Evolutionary conservation across 139 green algal genomes (phyloP).

Genomic region (Tetratostichococcus sp.): DNA sequence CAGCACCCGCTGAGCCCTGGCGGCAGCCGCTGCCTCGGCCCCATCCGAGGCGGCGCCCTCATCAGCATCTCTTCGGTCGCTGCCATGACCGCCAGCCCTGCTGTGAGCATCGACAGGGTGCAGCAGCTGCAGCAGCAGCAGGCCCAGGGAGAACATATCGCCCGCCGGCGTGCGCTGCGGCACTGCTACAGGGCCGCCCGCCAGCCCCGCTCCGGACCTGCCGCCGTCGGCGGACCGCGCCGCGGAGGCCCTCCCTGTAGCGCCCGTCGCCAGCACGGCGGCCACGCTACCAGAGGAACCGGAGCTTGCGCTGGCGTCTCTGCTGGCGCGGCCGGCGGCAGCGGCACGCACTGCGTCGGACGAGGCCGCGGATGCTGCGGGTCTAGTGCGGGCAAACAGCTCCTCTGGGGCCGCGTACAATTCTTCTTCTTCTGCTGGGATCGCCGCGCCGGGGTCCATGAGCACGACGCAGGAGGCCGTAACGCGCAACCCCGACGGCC

Average conservation of each 20-base stretch:
- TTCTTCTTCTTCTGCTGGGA: slow-evolving; percentile 21
- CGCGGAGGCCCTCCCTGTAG: slow-evolving; percentile 10
- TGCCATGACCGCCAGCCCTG: too few species aligned
- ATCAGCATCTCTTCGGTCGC: neutral
- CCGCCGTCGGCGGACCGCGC: slow-evolving; percentile 1
- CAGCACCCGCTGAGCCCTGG: neutral
- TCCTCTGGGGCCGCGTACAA: slow-evolving; percentile 64
- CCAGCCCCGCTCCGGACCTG: neutral
- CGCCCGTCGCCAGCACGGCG: neutral
- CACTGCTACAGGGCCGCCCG: too few species aligned
- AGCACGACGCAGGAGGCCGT: slow-evolving; percentile 6
- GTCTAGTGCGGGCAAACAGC: slow-evolving; percentile 5
- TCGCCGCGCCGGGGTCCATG: neutral
- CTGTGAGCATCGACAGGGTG: slow-evolving; percentile 3
- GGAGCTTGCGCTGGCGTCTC: too few species aligned
- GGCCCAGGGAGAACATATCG: slow-evolving; percentile 47
- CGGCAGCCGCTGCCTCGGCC: too few species aligned
- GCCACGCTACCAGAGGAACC: neutral
- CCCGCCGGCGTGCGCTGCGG: neutral
- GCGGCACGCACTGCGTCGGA: too few species aligned
- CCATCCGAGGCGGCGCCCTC: too few species aligned
- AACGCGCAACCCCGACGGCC: slow-evolving; percentile 21
- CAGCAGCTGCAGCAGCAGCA: slow-evolving; percentile 72
- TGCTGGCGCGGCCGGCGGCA: too few species aligned
- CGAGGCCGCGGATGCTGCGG: too few species aligned